Percentiles rank a stretch among this genome's conserved stretches.
Conservation (phyloP, 495 filamentous ascomycete species). For the Penicillium lagena region DNA sequence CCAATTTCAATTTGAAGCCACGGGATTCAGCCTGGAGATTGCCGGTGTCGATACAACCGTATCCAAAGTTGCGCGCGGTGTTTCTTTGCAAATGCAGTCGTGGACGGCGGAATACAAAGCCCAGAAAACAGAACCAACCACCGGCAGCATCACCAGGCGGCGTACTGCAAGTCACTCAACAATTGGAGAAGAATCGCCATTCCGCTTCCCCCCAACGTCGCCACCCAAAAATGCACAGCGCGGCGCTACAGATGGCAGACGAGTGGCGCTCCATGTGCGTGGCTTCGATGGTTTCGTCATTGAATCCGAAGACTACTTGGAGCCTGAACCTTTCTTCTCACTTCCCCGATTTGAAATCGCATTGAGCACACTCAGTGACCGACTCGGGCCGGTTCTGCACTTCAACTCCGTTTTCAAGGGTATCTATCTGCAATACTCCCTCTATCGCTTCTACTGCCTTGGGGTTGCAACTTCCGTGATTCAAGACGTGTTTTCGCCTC, state of each 20-base stretch:
- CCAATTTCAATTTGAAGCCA: constrained; percentile 77
- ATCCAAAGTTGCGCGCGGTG: constrained; percentile 68
- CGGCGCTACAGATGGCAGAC: constrained; percentile 71
- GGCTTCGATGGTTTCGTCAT: constrained; percentile 86
- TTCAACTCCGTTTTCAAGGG: constrained; percentile 75
- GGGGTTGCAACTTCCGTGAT: constrained; percentile 75
- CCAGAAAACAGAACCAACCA: constrained; percentile 60
- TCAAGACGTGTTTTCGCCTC: constrained; percentile 61
- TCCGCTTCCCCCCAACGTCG: constrained; percentile 51
- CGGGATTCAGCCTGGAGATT: constrained; percentile 83
- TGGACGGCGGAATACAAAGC: constrained; percentile 90
- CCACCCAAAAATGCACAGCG: constrained; percentile 52
- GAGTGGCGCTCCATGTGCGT: constrained; percentile 70
- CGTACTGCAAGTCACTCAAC: constrained; percentile 52
- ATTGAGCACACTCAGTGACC: constrained; percentile 76
- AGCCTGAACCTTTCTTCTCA: constrained; percentile 77
- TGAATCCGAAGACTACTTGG: constrained; percentile 77
- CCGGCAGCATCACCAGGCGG: constrained; percentile 49
- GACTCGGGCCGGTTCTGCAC: constrained; percentile 79
- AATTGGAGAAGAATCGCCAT: constrained; percentile 43
- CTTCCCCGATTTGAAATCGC: constrained; percentile 84
- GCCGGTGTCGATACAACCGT: constrained; percentile 81
- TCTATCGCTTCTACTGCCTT: constrained; percentile 90
- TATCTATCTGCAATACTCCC: constrained; percentile 78
- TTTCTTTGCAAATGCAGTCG: constrained; percentile 79